phyloP scores from a whole-genome alignment of 768 basidiomycete species.

The Calocera viscosa region DNA sequence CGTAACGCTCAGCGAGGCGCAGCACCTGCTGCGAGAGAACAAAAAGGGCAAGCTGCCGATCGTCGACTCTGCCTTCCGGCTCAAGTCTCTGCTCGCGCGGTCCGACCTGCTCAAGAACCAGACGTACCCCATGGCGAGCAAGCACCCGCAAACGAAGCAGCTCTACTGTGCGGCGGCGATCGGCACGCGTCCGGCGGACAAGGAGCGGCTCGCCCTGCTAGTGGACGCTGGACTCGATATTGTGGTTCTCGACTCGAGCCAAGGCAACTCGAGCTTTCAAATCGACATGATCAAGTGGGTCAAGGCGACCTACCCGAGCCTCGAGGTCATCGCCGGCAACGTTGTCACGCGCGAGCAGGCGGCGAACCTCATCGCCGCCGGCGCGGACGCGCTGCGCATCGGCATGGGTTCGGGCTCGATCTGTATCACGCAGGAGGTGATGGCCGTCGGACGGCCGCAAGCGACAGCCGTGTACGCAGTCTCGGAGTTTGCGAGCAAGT shows the following conservation, averaged over 20 bases:
- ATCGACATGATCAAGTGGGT: constrained; percentile 92
- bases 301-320: constrained; percentile 67
- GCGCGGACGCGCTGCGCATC: constrained; percentile 87
- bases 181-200: constrained; percentile 82
- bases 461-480: constrained; percentile 97
- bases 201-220: constrained; percentile 69
- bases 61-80: constrained; percentile 50
- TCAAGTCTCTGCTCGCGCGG: constrained; percentile 78
- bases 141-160: constrained; percentile 82
- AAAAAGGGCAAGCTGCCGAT: constrained; percentile 98
- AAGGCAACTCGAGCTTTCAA: constrained; percentile 90
- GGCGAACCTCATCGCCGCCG: constrained; percentile 81
- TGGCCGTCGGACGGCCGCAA: constrained; percentile 97
- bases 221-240: constrained; percentile 93
- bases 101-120: constrained; percentile 97
- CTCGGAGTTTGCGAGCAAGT: constrained; percentile 81
- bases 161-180: constrained; percentile 92
- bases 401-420: constrained; percentile 99
- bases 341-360: constrained; percentile 98
- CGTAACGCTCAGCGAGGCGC: constrained; percentile 82
- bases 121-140: constrained; percentile 88
- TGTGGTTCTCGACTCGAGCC: constrained; percentile 86
- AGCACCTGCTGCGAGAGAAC: constrained; percentile 83
- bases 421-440: constrained; percentile 98
- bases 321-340: constrained; percentile 94